Base-by-base conservation (phyloP, 495 filamentous ascomycete species). In the Pseudevernia furfuracea region DNA sequence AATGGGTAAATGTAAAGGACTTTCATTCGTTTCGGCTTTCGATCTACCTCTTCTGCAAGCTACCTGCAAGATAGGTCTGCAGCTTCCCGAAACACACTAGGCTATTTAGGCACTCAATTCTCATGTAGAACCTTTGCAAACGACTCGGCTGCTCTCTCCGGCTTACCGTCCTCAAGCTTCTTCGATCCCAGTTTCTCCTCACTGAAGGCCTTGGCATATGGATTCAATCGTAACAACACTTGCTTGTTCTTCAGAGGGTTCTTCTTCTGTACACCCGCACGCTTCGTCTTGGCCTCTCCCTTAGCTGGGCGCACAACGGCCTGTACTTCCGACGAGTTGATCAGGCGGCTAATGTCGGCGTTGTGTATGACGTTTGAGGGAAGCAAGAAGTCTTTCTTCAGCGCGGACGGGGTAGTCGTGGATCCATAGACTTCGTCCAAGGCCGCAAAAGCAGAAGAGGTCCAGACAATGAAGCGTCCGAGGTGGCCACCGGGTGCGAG, bases 271-370 rank as follows among this genome's bases (percentile, higher is more conserved):
- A 96, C 90, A 72, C 81, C 76, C 70, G 81, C 80, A 71, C 94
- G 89, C 91, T 97, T 97, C 79, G 91, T 94, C 72, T 84, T 81
- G 72, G 91, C 81, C 70, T 89, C 88, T 69, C 95, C 95, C 84
- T 90, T 92, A 72, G 91, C 90, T 46, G 87, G 88, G 60, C 88
- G 84, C 67, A 97, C 84, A 59, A 97, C 92, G 76, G 85, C 87
- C 86, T 98, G 94, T 76, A 97, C 88, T 84, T 98, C 94, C 71
- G 90, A 91, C 71, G 88, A 92, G 89, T 98, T 98, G 86, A 98
- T 98, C 69, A 98, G 85, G 77, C 93, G 93, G 81, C 84, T 83
- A 72, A 98, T 84, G 71, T 98, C 94, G 71, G 95, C 85, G 81
- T 98, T 92, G 71, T 86, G 79, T 71, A 98, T 88, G 67, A 93